Percentiles rank a stretch among this genome's conserved stretches.
Conservation (phyloP, 768 basidiomycete genomes). For the Termitomyces sp. region DNA sequence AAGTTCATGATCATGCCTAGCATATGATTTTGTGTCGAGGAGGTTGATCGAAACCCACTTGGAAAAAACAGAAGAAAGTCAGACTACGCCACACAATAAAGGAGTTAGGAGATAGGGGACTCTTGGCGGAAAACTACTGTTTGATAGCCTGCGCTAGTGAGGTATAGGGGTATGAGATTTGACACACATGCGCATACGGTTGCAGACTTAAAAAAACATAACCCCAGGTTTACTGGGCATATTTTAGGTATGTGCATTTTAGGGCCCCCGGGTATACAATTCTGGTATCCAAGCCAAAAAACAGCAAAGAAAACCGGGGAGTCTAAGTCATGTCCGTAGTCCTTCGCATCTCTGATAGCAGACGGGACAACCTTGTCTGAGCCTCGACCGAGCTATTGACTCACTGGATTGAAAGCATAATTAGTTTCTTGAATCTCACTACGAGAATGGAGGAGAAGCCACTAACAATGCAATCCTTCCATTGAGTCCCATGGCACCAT, state of each 20-base stretch:
- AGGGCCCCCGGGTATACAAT: slow-evolving; percentile 1
- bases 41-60: neutral
- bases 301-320: neutral
- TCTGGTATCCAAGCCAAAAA: slow-evolving; percentile 8
- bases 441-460: neutral
- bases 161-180: neutral
- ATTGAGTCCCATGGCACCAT: slow-evolving; percentile 43
- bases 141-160: neutral
- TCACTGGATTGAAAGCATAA: slow-evolving; percentile 39
- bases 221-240: no score
- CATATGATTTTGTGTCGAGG: slow-evolving; percentile 2
- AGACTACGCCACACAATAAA: neutral
- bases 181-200: neutral
- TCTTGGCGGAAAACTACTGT: neutral
- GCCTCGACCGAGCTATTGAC: slow-evolving; percentile 59
- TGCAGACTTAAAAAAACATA: neutral
- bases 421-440: slow-evolving; percentile 8
- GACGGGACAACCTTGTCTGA: slow-evolving; percentile 72
- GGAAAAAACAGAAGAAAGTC: neutral
- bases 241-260: neutral
- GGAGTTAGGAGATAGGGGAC: neutral
- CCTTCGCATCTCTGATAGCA: slow-evolving; percentile 62
- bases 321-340: slow-evolving; percentile 19
- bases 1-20: neutral
- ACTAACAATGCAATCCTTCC: slow-evolving; percentile 81